Percentiles rank a stretch among this genome's conserved stretches.
Conservation (phyloP, 192 early-diverging fungal species). For the Pilaira anomala region DNA sequence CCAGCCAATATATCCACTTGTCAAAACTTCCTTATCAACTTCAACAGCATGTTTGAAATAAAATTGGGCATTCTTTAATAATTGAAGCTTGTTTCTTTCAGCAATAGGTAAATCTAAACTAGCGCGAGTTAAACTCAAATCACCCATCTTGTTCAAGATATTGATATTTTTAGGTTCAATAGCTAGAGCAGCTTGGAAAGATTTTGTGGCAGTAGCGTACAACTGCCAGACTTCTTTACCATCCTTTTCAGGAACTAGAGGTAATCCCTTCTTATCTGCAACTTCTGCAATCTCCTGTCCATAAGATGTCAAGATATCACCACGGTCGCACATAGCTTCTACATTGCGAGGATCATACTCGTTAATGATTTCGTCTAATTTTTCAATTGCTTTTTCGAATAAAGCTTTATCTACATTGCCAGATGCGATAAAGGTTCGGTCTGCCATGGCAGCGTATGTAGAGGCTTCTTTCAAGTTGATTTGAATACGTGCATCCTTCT, state of each 20-base stretch:
- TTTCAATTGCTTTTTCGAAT: constrained; percentile 39
- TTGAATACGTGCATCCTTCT: constrained; percentile 38
- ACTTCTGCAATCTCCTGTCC: constrained; percentile 37
- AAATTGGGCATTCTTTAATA: constrained; percentile 50
- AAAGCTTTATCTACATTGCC: constrained; percentile 29
- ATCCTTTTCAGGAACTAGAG: constrained; percentile 1
- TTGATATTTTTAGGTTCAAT: constrained; percentile 47
- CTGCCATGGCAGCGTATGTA: constrained; percentile 42
- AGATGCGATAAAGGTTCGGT: constrained; percentile 44
- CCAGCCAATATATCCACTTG: constrained; percentile 43
- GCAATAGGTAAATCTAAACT: constrained; percentile 37
- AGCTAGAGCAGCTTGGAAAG: constrained; percentile 42
- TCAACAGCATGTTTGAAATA: constrained; percentile 51
- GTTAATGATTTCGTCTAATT: constrained; percentile 39
- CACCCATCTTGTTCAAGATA: constrained; percentile 53
- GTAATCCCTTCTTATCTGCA: constrained; percentile 1
- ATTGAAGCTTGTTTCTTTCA: constrained; percentile 40
- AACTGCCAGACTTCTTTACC: constrained; percentile 44
- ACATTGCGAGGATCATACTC: constrained; percentile 40
- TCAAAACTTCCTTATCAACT: constrained; percentile 34
- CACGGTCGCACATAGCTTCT: constrained; percentile 55
- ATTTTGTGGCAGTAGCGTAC: constrained; percentile 39
- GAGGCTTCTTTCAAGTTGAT: constrained; percentile 47
- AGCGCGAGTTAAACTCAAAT: constrained; percentile 44
- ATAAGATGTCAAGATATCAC: constrained; percentile 47